Percentiles rank a stretch among this genome's conserved stretches.
These are phyloP conservation scores for Colletotrichum sp. DNA, from an alignment of 2,329 filamentous ascomycete species.

Conservation along the genomic window DNA sequence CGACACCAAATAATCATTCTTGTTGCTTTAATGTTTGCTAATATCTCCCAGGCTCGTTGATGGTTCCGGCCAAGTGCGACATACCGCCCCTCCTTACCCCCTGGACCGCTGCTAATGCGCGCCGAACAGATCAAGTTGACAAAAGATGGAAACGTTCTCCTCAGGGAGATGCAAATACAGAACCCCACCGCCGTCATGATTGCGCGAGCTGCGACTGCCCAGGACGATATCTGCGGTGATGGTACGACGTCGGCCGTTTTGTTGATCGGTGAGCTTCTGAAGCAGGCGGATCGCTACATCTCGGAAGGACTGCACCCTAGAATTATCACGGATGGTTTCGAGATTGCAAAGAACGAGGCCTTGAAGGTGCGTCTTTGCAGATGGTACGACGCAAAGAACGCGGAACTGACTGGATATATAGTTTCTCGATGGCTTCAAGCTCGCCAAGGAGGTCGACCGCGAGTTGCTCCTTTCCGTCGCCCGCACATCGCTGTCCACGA, in stretches of 20 bases:
- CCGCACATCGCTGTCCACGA: constrained; percentile 92
- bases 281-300: constrained; percentile 97
- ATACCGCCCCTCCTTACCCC: constrained; percentile 14
- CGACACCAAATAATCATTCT: neutral
- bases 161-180: constrained; percentile 90
- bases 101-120: constrained; percentile 12
- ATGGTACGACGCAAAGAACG: neutral
- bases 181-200: constrained; percentile 95
- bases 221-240: constrained; percentile 98
- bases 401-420: constrained; percentile 37
- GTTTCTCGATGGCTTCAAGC: constrained; percentile 96
- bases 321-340: constrained; percentile 96
- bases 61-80: constrained; percentile 69
- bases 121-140: constrained; percentile 87
- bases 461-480: constrained; percentile 94
- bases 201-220: constrained; percentile 86
- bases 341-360: constrained; percentile 92
- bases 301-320: constrained; percentile 95
- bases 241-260: constrained; percentile 97
- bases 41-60: constrained; percentile 64
- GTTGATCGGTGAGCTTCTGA: constrained; percentile 93
- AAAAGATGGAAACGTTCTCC: constrained; percentile 92
- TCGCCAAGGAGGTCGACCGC: constrained; percentile 85
- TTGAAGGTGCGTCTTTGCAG: constrained; percentile 67
- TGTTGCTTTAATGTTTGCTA: constrained; percentile 24